Evolutionary conservation across 1,284 basidiomycete genomes (phyloP).

Genomic region (Cutaneotrichosporon mucoides): DNA sequence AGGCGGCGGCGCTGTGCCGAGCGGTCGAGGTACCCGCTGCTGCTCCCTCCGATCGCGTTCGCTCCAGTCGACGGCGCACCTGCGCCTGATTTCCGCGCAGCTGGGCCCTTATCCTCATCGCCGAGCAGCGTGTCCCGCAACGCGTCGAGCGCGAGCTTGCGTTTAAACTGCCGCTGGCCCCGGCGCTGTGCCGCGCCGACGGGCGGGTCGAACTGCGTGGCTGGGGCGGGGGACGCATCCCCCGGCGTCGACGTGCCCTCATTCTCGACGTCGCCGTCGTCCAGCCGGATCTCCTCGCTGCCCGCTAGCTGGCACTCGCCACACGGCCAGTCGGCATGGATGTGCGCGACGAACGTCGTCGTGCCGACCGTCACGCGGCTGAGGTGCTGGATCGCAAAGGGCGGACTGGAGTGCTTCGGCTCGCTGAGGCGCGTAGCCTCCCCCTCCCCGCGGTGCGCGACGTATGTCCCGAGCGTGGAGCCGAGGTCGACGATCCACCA

Average conservation of each 20-base stretch:
- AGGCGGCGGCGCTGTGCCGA: slow-evolving; percentile 39
- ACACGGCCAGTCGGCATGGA: slow-evolving; percentile 47
- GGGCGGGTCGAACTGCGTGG: not conserved
- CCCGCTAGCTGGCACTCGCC: slow-evolving; percentile 33
- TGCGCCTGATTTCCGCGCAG: not conserved
- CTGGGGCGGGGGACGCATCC: not conserved
- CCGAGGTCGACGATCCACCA: slow-evolving; percentile 48
- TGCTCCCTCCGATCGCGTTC: not conserved
- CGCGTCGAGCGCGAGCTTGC: slow-evolving; percentile 31
- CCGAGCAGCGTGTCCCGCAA: slow-evolving; percentile 35
- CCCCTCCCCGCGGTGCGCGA: slow-evolving; percentile 20
- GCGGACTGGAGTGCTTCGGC: slow-evolving; percentile 35
- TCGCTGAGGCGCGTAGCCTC: slow-evolving; percentile 22
- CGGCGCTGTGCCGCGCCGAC: slow-evolving; percentile 4
- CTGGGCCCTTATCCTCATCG: slow-evolving; percentile 1
- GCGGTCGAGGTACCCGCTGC: slow-evolving; percentile 30
- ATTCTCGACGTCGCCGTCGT: slow-evolving; percentile 19
- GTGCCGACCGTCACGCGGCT: slow-evolving; percentile 33
- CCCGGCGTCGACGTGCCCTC: not conserved
- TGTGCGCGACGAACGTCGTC: slow-evolving; percentile 40
- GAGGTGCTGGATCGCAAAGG: slow-evolving; percentile 31
- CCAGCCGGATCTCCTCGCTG: slow-evolving; percentile 34
- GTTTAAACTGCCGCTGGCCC: slow-evolving; percentile 14
- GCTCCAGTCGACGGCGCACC: not conserved
- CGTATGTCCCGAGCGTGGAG: slow-evolving; percentile 46